phyloP scores from a whole-genome alignment of 495 filamentous ascomycete species.

The Lasiosphaeria ovina region DNA sequence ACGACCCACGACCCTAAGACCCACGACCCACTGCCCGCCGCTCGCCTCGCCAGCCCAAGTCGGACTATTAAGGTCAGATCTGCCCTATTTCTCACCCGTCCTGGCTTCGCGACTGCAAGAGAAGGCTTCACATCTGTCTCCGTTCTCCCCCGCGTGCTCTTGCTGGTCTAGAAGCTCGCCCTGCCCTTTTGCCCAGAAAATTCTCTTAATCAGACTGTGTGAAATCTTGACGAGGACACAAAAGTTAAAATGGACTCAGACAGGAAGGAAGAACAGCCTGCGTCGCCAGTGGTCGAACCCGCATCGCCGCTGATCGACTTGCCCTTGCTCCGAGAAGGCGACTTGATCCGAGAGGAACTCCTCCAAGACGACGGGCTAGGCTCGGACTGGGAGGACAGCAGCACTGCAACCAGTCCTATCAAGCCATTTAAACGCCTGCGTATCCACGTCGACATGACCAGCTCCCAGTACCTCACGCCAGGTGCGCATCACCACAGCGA shows the following conservation, averaged over 20 bases:
- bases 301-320: slow-evolving; percentile 16
- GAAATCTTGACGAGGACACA: background rate
- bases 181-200: background rate
- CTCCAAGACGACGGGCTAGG: slow-evolving; percentile 18
- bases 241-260: slow-evolving; percentile 31
- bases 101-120: background rate
- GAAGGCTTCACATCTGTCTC: background rate
- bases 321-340: background rate
- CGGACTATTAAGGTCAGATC: background rate
- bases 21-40: background rate
- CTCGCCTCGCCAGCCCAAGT: background rate
- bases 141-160: background rate
- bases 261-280: slow-evolving; percentile 18
- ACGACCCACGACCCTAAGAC: slow-evolving; percentile 7
- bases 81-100: background rate
- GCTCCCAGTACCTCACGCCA: slow-evolving; percentile 29
- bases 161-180: background rate
- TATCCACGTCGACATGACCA: slow-evolving; percentile 33
- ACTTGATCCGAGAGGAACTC: slow-evolving; percentile 5
- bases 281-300: slow-evolving; percentile 1
- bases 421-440: slow-evolving; percentile 18
- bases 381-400: slow-evolving; percentile 23
- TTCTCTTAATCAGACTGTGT: background rate
- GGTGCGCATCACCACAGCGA: slow-evolving; percentile 20
- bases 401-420: slow-evolving; percentile 13